Evolutionary conservation across 2,329 filamentous ascomycete genomes (phyloP), one percentile per base, ranked within the genome.

Genomic region (Diaporthe capsici): DNA sequence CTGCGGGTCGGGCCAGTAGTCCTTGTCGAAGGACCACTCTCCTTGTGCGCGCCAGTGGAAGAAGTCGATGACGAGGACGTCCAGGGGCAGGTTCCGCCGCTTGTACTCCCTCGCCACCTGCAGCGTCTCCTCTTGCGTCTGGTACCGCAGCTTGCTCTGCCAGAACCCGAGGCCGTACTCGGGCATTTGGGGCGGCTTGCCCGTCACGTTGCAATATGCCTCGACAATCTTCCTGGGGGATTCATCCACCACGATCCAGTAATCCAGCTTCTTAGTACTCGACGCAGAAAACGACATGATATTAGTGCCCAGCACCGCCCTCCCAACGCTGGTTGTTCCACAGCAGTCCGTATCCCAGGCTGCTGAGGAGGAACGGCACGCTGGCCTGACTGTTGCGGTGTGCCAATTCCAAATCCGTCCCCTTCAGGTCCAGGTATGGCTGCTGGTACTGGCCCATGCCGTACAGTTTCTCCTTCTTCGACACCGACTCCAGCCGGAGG

Each of bases 361-460:
- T 91, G 0, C 90, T 92, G 0, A 93, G 80, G 0, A 88, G 87
- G 80, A 93, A 93, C 0, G 92, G 92, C 0, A 93, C 88, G 68
- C 88, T 91, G 5, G 91, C 91, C 81, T 93, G 92, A 0, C 90
- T 92, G 80, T 93, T 93, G 1, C 91, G 87, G 51, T 93, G 92
- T 0, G 92, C 91, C 3, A 93, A 86, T 79, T 93, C 92, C 1
- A 93, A 81, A 74, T 93, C 91, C 0, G 85, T 80, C 0, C 92
- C 92, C 78, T 93, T 93, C 67, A 93, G 84, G 79, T 93, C 87
- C n/a, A 93, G 84, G 71, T 85, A 87, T 0, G 90, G 89, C 78
- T 93, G 91, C 79, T 93, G 92, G 76, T 93, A 93, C 81, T 93
- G 92, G 0, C 92, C 92, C 91, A 93, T 93, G 28, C 92, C 92